Base-by-base conservation (phyloP, 2,329 filamentous ascomycete genomes). In the Alternaria solani region DNA sequence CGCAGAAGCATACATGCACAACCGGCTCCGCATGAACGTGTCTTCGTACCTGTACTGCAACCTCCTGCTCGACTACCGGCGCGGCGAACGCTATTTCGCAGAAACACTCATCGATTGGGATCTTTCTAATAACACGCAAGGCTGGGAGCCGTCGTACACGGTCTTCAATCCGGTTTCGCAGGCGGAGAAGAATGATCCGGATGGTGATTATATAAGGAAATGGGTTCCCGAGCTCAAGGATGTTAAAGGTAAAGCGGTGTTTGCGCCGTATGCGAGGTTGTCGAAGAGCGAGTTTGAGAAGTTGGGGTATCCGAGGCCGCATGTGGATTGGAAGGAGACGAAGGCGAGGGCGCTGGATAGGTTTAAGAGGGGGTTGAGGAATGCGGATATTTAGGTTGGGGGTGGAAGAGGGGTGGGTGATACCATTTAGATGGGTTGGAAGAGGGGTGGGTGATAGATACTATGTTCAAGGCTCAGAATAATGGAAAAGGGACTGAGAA, bases 141-240 rank as follows among this genome's bases (percentile, higher is more conserved):
- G 81, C 28, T 85, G 83, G 83, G 81, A 85, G 70, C 83, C 83
- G 1, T 78, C 74, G 20, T 85, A 84, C 57, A 84, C 83, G 0
- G 75, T 83, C 12, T 83, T 83, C 69, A 83, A 82, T 55, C 78
- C 78, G 3, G 75, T 79, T 9, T 67, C 59, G 3, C 78, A 80
- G 56, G 77, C 77, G 6, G 78, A 80, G 66, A 73, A 65, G 56
- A 78, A 78, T 51, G 77, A 80, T 51, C 74, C 75, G 0, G 60
- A 76, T 20, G 78, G 78, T 2, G 75, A 78, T 11, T 80, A 76
- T 53, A 79, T 80, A 12, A 55, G 78, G 4, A 75, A 75, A 55
- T 78, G 72, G 77, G 74, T 80, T 1, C 76, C 76, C 0, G 78
- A 80, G 44, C 57, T 80, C 12, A 76, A 70, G 53, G 66, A 78